Conservation (phyloP, 1,139 yeast species). For the Debaryomyces sp. region DNA sequence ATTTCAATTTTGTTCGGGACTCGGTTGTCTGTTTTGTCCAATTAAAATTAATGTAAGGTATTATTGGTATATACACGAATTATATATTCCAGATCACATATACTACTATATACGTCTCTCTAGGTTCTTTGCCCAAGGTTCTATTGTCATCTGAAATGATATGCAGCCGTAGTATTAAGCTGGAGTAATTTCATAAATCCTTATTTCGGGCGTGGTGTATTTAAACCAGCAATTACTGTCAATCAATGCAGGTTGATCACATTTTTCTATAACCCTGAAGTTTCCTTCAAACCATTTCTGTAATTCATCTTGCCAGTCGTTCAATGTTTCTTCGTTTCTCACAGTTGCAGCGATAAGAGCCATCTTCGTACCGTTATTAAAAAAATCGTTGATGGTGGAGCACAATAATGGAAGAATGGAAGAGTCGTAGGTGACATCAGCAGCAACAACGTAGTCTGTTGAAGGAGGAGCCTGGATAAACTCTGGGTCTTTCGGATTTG, state of each 20-base stretch:
- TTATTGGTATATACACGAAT: constrained; percentile 8
- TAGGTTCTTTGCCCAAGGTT: not conserved
- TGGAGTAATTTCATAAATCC: constrained; percentile 31
- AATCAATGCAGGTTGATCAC: constrained; percentile 21
- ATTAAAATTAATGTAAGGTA: constrained; percentile 9
- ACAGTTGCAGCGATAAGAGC: constrained; percentile 74
- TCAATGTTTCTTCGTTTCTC: constrained; percentile 61
- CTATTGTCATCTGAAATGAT: not conserved
- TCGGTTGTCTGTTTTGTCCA: constrained; percentile 14
- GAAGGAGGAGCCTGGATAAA: constrained; percentile 14
- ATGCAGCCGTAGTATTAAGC: not conserved
- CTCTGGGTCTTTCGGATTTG: constrained; percentile 36
- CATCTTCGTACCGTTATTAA: constrained; percentile 29
- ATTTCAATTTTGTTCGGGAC: constrained; percentile 12
- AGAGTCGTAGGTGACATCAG: constrained; percentile 85
- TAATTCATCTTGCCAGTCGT: constrained; percentile 53
- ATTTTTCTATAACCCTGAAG: constrained; percentile 26
- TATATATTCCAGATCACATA: not conserved
- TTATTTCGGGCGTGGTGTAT: constrained; percentile 44
- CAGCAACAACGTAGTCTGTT: constrained; percentile 63
- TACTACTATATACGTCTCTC: not conserved
- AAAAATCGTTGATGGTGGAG: constrained; percentile 45
- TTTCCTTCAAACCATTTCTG: constrained; percentile 24
- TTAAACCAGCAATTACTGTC: constrained; percentile 31
- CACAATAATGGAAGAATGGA: constrained; percentile 60